Evolutionary conservation across 768 basidiomycete genomes (phyloP).

Genomic region (Kwoniella botswanensis): DNA sequence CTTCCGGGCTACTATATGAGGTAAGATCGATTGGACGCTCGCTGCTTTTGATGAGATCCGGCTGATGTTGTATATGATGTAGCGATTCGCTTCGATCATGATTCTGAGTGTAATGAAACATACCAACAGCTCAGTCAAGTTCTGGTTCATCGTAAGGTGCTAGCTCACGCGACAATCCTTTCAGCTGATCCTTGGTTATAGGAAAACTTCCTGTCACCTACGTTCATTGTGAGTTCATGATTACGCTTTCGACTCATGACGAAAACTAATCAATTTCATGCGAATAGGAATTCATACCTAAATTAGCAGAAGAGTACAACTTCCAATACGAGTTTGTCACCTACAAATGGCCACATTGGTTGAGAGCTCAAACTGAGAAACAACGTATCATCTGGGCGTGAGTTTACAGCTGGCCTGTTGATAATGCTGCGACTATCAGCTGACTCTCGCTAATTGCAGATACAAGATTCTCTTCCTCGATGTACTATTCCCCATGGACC

Average conservation of each 20-base stretch:
- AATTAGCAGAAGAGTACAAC: conserved; percentile 84
- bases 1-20: conserved; percentile 94
- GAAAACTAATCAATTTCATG: neutral
- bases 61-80: neutral
- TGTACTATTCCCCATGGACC: conserved; percentile 97
- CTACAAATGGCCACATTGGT: conserved; percentile 99
- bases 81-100: conserved; percentile 99
- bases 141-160: conserved; percentile 86
- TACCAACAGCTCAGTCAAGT: conserved; percentile 93
- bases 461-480: conserved; percentile 99
- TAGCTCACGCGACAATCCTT: neutral
- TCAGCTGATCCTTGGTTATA: conserved; percentile 24
- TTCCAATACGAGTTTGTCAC: conserved; percentile 98
- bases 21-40: conserved; percentile 60
- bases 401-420: conserved; percentile 17
- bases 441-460: conserved; percentile 31
- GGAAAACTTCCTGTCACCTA: conserved; percentile 95
- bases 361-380: conserved; percentile 95
- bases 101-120: conserved; percentile 93
- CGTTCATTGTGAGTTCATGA: conserved; percentile 74
- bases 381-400: conserved; percentile 96
- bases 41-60: neutral
- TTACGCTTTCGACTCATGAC: neutral
- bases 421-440: neutral
- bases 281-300: conserved; percentile 88